Percentiles rank a stretch among this genome's conserved stretches.
Conservation (phyloP, 768 basidiomycete species). For the Amanita brunnescens region DNA sequence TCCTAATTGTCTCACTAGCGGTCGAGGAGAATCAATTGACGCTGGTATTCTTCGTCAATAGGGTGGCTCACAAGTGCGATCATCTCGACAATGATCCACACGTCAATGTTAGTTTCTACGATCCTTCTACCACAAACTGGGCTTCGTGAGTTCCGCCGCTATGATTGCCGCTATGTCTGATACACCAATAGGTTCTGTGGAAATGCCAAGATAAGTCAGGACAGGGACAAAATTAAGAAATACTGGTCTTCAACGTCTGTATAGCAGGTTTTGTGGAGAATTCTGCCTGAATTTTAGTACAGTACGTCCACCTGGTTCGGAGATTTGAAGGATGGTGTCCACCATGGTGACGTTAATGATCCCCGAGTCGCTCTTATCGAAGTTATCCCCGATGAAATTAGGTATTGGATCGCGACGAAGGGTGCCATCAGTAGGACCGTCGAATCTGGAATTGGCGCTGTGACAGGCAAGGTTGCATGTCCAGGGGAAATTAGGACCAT, state of each 20-base stretch:
- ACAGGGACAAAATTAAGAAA: constrained; percentile 54
- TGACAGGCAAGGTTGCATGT: constrained; percentile 52
- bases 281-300: neutral
- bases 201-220: constrained; percentile 54
- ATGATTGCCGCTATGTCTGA: neutral
- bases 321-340: constrained; percentile 76
- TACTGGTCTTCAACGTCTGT: constrained; percentile 51
- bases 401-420: constrained; percentile 70
- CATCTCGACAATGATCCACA: constrained; percentile 69
- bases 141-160: constrained; percentile 35
- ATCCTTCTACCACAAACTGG: constrained; percentile 66
- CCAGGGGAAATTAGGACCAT: constrained; percentile 78
- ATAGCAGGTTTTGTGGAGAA: neutral
- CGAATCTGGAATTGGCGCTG: constrained; percentile 49
- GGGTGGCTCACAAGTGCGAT: constrained; percentile 62
- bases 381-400: constrained; percentile 71
- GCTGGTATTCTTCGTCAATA: constrained; percentile 68
- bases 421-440: constrained; percentile 47
- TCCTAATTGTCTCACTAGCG: neutral
- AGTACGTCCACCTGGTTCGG: constrained; percentile 77
- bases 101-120: constrained; percentile 76
- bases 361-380: constrained; percentile 76
- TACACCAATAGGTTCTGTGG: constrained; percentile 49
- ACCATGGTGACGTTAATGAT: constrained; percentile 73
- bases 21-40: constrained; percentile 31